A percentile compares a stretch with the other conserved stretches of the same genome.
These are phyloP conservation scores for Sesbania bispinosa DNA, from an alignment of 306 rosid genomes.

Conservation along the genomic window DNA sequence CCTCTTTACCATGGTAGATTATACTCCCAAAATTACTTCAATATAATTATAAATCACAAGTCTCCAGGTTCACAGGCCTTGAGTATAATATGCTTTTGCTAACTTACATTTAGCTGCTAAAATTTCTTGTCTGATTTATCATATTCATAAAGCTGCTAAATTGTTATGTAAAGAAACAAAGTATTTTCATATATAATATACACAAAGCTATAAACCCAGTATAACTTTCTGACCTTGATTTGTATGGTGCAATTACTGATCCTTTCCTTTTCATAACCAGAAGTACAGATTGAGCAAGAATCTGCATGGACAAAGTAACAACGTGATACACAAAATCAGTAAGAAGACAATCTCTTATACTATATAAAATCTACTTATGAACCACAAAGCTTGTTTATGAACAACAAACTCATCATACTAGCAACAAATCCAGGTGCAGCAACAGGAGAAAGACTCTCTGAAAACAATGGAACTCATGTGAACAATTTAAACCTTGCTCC, in stretches of 20 bases:
- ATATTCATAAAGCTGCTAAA: not conserved
- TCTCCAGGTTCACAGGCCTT: not conserved
- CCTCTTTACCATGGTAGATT: too few relatives aligned
- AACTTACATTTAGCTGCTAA: not conserved
- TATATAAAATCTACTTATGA: not conserved
- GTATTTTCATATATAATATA: not conserved
- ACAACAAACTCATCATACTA: slow-evolving; percentile 13
- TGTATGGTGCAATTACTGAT: slow-evolving; percentile 32
- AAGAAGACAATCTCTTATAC: slow-evolving; percentile 25
- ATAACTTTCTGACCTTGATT: slow-evolving; percentile 4
- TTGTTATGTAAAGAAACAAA: not conserved
- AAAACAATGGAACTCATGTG: slow-evolving; percentile 59
- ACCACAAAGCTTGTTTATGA: slow-evolving; percentile 12
- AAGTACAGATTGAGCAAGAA: slow-evolving; percentile 96
- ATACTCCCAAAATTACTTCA: not conserved
- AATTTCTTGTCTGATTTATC: not conserved
- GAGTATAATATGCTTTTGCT: not conserved
- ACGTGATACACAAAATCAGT: slow-evolving; percentile 61
- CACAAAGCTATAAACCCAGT: not conserved
- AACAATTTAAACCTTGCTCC: slow-evolving; percentile 62
- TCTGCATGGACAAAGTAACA: slow-evolving; percentile 70
- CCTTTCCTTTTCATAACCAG: slow-evolving; percentile 39
- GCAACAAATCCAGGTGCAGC: slow-evolving; percentile 36
- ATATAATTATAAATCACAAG: slow-evolving; percentile 5
- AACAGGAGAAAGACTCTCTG: slow-evolving; percentile 59